A percentile compares a stretch with the other conserved stretches of the same genome.
These are phyloP conservation scores for Leishmania major DNA, from an alignment of 208 protist genomes.

Conservation along the genomic window DNA sequence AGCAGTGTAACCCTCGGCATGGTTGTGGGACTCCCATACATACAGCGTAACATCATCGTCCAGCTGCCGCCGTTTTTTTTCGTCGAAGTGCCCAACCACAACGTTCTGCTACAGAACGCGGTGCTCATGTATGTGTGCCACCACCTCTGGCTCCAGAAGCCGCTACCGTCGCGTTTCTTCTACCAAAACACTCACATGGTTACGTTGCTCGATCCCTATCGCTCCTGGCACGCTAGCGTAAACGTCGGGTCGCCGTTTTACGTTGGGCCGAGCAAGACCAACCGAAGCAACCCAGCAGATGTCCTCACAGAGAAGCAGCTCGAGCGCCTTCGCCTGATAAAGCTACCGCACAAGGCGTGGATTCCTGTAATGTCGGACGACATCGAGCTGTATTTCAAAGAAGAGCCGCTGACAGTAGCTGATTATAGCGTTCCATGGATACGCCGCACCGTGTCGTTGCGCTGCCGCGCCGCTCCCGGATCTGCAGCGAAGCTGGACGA, in stretches of 20 bases:
- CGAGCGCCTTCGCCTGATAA: slow-evolving; percentile 10
- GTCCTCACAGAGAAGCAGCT: not conserved
- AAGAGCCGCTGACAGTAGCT: not conserved
- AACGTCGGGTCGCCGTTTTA: not conserved
- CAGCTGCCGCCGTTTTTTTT: not conserved
- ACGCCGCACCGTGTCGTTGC: slow-evolving; percentile 12
- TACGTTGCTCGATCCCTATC: slow-evolving; percentile 23
- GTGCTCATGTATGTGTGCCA: slow-evolving; percentile 24
- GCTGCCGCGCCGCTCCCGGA: slow-evolving; percentile 4
- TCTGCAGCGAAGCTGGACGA: slow-evolving; percentile 3
- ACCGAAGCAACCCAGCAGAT: too few species aligned
- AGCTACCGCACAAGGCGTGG: slow-evolving; percentile 9
- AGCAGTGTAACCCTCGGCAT: not conserved
- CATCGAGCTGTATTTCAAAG: slow-evolving; percentile 13
- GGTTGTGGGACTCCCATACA: not conserved
- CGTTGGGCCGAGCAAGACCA: not conserved
- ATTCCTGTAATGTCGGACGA: not conserved
- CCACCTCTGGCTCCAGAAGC: slow-evolving; percentile 9
- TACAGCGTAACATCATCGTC: slow-evolving; percentile 25
- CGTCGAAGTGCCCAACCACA: slow-evolving; percentile 8
- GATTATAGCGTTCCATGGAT: slow-evolving; percentile 9
- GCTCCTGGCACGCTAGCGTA: not conserved
- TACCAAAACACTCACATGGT: not conserved
- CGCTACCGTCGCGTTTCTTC: not conserved
- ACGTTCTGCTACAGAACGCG: slow-evolving; percentile 24